Conservation (phyloP, 805 yeast species). For the Candida easanensis region DNA sequence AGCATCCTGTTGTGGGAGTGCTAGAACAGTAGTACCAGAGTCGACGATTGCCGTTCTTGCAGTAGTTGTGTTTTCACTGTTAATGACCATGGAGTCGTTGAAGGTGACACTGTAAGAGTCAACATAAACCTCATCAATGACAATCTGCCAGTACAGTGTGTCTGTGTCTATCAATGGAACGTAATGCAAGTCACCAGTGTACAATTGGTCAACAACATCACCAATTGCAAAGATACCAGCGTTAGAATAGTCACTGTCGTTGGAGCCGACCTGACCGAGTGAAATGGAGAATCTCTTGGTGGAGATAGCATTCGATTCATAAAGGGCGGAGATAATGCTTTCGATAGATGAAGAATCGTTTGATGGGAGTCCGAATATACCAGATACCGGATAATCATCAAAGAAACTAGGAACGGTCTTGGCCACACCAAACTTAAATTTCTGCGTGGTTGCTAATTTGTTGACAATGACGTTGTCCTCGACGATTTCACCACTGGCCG, state of each 20-base stretch:
- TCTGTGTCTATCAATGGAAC: conserved; percentile 33
- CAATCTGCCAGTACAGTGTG: conserved; percentile 51
- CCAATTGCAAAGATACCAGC: conserved; percentile 46
- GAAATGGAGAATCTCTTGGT: conserved; percentile 42
- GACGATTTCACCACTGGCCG: conserved; percentile 48
- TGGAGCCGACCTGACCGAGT: conserved; percentile 33
- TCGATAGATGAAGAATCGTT: conserved; percentile 33
- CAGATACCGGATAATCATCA: conserved; percentile 50
- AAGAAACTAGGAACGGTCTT: conserved; percentile 51
- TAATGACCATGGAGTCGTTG: conserved; percentile 17
- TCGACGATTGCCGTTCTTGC: conserved; percentile 52
- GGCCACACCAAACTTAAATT: conserved; percentile 55
- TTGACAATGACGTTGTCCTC: conserved; percentile 33
- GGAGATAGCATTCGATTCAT: conserved; percentile 33
- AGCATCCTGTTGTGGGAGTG: conserved; percentile 56
- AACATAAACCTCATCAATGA: conserved; percentile 36
- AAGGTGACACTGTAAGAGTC: conserved; percentile 34
- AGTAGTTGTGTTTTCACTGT: conserved; percentile 12
- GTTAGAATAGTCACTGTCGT: conserved; percentile 17
- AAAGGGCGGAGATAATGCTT: conserved; percentile 41
- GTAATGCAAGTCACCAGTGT: conserved; percentile 40
- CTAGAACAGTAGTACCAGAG: conserved; percentile 65
- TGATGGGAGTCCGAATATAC: conserved; percentile 59
- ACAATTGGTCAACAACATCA: conserved; percentile 34
- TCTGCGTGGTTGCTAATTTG: conserved; percentile 31